Evolutionary conservation across 169 alveolate genomes (phyloP).

Genomic region (Cryptosporidium viatorum): DNA sequence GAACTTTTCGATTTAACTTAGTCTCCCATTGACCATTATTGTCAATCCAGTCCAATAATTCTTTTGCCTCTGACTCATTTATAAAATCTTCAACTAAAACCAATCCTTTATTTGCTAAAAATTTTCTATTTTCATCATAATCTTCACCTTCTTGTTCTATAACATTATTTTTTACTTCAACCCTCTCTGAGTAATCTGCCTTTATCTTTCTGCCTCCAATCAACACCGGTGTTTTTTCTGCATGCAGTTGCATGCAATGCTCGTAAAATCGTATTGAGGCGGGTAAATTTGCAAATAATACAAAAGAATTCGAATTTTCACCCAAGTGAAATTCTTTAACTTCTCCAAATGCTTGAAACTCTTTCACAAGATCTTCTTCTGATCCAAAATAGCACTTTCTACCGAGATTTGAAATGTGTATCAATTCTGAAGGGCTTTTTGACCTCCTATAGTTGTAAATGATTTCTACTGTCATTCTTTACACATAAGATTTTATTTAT

Average conservation of each 20-base stretch:
- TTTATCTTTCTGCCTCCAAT: conserved; percentile 31
- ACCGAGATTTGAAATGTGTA: conserved; percentile 44
- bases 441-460: conserved; percentile 20
- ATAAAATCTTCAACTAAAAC: conserved; percentile 1
- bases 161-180: not conserved
- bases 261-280: conserved; percentile 50
- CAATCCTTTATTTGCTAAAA: conserved; percentile 23
- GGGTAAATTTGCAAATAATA: conserved; percentile 8
- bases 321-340: conserved; percentile 35
- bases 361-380: conserved; percentile 3
- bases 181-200: conserved; percentile 13
- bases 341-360: conserved; percentile 13
- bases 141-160: not conserved
- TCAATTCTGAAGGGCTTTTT: conserved; percentile 18
- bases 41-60: conserved; percentile 53
- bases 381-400: conserved; percentile 1
- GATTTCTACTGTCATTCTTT: not conserved
- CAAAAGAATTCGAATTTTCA: conserved; percentile 37
- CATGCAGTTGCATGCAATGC: conserved; percentile 17
- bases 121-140: not conserved
- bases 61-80: not conserved
- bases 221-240: not conserved
- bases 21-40: conserved; percentile 28
- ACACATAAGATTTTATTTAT: not conserved
- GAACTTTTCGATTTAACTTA: conserved; percentile 34